Conservation (phyloP, 345 rosid genomes). For the Eutrema yunnanense region DNA sequence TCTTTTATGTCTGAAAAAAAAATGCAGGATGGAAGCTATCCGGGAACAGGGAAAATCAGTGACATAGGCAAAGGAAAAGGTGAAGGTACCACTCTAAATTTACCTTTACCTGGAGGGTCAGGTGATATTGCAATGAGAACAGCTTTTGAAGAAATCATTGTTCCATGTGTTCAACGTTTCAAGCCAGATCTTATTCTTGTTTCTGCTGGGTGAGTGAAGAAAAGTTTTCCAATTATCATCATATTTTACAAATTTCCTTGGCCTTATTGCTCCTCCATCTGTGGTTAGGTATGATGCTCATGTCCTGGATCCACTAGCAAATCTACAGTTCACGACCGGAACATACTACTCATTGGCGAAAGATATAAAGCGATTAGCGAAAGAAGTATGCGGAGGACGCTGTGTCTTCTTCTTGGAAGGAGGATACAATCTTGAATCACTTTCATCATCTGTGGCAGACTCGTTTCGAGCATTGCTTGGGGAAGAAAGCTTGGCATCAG, state of each 20-base stretch:
- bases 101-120: slow-evolving; percentile 95
- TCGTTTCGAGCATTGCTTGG: slow-evolving; percentile 81
- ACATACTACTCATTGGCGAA: slow-evolving; percentile 73
- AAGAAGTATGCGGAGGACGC: slow-evolving; percentile 76
- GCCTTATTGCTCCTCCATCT: background rate
- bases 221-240: background rate
- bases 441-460: slow-evolving; percentile 80
- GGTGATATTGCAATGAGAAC: slow-evolving; percentile 85
- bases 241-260: background rate
- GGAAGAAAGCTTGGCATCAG: slow-evolving; percentile 64
- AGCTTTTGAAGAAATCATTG: slow-evolving; percentile 79
- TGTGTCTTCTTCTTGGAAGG: slow-evolving; percentile 94
- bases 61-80: slow-evolving; percentile 78
- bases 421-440: slow-evolving; percentile 86
- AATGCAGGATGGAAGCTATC: slow-evolving; percentile 83
- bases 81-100: slow-evolving; percentile 80
- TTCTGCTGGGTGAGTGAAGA: slow-evolving; percentile 81
- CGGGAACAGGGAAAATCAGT: slow-evolving; percentile 77
- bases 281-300: slow-evolving; percentile 68
- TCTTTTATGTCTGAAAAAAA: background rate
- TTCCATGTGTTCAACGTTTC: slow-evolving; percentile 81
- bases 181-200: slow-evolving; percentile 89
- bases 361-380: slow-evolving; percentile 71
- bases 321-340: slow-evolving; percentile 76
- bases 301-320: slow-evolving; percentile 85